Evolutionary conservation across 2,329 filamentous ascomycete genomes (phyloP).

Genomic region (Rutstroemia sp.): DNA sequence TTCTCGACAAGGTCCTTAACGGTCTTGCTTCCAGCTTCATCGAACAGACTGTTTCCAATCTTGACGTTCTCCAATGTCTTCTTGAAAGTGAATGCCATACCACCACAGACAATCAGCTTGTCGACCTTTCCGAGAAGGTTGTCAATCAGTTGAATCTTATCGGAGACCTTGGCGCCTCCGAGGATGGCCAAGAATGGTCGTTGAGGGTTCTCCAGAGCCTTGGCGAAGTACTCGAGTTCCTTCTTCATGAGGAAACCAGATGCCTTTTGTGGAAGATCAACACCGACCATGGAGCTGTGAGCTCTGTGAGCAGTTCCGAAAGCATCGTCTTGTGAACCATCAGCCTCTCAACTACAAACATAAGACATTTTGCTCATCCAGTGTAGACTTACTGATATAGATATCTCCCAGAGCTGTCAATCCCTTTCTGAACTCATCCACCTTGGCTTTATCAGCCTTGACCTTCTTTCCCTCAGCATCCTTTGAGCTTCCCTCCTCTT

Average conservation of each 20-base stretch:
- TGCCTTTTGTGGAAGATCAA: constrained; percentile 92
- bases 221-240: constrained; percentile 98
- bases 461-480: constrained; percentile 92
- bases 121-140: constrained; percentile 98
- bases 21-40: constrained; percentile 89
- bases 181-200: constrained; percentile 98
- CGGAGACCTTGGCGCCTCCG: constrained; percentile 94
- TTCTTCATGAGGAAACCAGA: constrained; percentile 99
- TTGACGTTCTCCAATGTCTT: constrained; percentile 89
- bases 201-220: constrained; percentile 88
- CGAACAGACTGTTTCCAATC: constrained; percentile 88
- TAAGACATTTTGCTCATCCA: constrained; percentile 14
- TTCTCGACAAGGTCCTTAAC: constrained; percentile 84
- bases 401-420: constrained; percentile 91
- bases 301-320: constrained; percentile 98
- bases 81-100: constrained; percentile 99
- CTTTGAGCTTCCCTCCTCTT: constrained; percentile 96
- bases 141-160: constrained; percentile 99
- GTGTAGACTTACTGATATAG: constrained; percentile 72
- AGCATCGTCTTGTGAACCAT: constrained; percentile 65
- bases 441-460: constrained; percentile 92
- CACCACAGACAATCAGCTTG: constrained; percentile 92
- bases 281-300: constrained; percentile 98
- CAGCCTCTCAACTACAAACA: neutral
- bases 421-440: constrained; percentile 90